Evolutionary conservation across 257 asterid species (phyloP), one percentile per base, ranked within the genome.

Genomic region (Henckelia pumila): DNA sequence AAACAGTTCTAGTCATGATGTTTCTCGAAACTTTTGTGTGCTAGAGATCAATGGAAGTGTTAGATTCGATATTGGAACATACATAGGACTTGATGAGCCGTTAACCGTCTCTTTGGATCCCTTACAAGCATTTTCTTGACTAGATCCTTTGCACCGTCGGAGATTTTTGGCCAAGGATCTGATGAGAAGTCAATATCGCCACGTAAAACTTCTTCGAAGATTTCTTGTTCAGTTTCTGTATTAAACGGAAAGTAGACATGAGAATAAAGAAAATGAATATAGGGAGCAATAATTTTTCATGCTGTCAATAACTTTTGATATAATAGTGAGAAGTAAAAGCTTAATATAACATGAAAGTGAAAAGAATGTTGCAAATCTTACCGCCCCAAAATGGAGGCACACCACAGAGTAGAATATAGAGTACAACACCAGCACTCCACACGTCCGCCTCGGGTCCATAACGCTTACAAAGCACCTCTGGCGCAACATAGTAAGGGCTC

Each of bases 381-480:
- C 81, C 81, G 50, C 71, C 81, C 77, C 81, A 77, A 55, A 77
- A 77, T 8, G 77, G 77, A 73, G 77, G 77, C 61, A 73, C 77
- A 17, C 77, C 77, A 60, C 73, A 59, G 11, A 73, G 62, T 28
- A 77, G 69, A 77, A 77, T 68, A 23, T 72, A 77, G 30, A 72
- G 37, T 8, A 77, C 67, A 22, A 77, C 81, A 50, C 81, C 81
- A 20, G 81, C 81, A 68, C 81, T 77, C 81, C 81, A 77, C 30
- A 77, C 75, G 55, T 77, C 81, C 0, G 77, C 63, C 49, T 77
- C 77, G 5, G 77, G 75, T 47, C 81, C 81, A 64, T 77, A 77
- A 44, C 50, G 69, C 72, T 77, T 63, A 28, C 69, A 40, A 8
- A 77, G 75, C 56, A 77, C 81, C 52, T 77, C 81, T 19, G 81